A percentile compares a stretch with the other conserved stretches of the same genome.
These are phyloP conservation scores for Coniferiporia sulphurascens DNA, from an alignment of 1,284 basidiomycete species.

Conservation along the genomic window DNA sequence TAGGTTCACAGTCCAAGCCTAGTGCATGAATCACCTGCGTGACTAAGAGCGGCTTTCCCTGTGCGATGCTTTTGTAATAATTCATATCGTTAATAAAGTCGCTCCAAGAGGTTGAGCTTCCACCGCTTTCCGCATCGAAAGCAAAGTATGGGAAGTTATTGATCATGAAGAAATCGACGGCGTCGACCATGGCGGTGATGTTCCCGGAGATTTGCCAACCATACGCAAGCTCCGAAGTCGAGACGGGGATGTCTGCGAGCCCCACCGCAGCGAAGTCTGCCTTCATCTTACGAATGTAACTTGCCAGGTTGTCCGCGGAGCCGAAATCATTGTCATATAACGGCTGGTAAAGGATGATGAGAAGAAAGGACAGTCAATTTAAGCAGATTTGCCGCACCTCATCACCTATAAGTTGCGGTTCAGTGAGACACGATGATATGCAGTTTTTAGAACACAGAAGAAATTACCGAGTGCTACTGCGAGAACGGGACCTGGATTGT, in stretches of 20 bases:
- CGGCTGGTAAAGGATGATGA: conserved; percentile 4
- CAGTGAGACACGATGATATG: neutral
- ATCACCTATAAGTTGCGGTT: conserved; percentile 2
- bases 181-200: conserved; percentile 10
- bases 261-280: conserved; percentile 10
- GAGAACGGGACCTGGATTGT: conserved; percentile 18
- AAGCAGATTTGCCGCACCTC: conserved; percentile 1
- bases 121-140: conserved; percentile 15
- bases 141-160: conserved; percentile 20
- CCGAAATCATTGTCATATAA: conserved; percentile 18
- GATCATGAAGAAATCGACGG: conserved; percentile 20
- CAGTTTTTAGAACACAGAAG: neutral
- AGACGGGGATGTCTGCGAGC: conserved; percentile 17
- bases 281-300: conserved; percentile 15
- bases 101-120: conserved; percentile 12
- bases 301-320: conserved; percentile 14
- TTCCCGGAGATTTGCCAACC: conserved; percentile 17
- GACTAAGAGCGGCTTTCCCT: conserved; percentile 18
- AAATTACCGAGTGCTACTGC: conserved; percentile 16
- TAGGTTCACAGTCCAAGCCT: neutral
- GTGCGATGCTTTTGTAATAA: conserved; percentile 14
- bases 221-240: conserved; percentile 17
- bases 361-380: neutral
- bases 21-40: conserved; percentile 10
- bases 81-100: conserved; percentile 15